A percentile compares a stretch with the other conserved stretches of the same genome.
These are phyloP conservation scores for Diaporthe sp. DNA, from an alignment of 2,329 filamentous ascomycete species.

Conservation along the genomic window DNA sequence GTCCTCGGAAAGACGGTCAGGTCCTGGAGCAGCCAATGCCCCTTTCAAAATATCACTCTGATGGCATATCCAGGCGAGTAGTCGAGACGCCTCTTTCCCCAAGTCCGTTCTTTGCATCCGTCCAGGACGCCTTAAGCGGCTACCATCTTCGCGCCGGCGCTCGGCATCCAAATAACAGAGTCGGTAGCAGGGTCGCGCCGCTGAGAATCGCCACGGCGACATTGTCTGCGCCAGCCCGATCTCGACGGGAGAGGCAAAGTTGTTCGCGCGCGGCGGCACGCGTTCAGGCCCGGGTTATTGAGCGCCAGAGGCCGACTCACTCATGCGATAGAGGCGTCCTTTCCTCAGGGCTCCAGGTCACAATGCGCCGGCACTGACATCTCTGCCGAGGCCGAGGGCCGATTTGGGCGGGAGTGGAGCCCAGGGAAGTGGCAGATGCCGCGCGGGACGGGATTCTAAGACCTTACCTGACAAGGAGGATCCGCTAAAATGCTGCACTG, in stretches of 20 bases:
- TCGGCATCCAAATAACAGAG: no score
- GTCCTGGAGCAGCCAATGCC: no score
- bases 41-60: neutral
- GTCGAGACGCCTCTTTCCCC: no score
- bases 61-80: neutral
- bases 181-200: neutral
- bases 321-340: neutral
- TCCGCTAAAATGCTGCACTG: neutral
- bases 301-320: neutral
- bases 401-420: constrained; percentile 1
- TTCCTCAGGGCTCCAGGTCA: neutral
- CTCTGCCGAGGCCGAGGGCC: constrained; percentile 20
- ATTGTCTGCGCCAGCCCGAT: neutral
- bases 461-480: neutral
- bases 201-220: neutral
- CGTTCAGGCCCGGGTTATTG: neutral
- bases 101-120: neutral
- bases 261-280: neutral
- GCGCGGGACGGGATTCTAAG: constrained; percentile 19
- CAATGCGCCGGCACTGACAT: neutral
- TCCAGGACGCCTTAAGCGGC: no score
- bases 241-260: neutral
- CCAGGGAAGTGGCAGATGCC: constrained; percentile 4
- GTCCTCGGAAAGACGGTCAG: neutral
- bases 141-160: no score